Conservation (phyloP, 306 rosid species). For the Quercus cerris region DNA sequence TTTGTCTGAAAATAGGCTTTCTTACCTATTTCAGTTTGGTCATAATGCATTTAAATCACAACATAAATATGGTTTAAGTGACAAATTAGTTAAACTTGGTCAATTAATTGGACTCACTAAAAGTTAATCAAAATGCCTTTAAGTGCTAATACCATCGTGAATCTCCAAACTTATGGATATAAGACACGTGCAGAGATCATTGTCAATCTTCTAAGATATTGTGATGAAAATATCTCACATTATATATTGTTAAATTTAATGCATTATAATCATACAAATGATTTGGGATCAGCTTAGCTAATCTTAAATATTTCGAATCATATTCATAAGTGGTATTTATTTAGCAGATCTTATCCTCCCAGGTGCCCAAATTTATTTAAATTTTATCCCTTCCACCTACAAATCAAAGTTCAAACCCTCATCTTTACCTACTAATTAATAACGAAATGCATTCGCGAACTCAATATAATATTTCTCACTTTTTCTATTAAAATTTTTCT, state of each 20-base stretch:
- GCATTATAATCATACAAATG: constrained; percentile 4
- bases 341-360: constrained; percentile 34
- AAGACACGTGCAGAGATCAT: neutral
- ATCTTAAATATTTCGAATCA: constrained; percentile 20
- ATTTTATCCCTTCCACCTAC: constrained; percentile 32
- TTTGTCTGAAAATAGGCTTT: too few species aligned
- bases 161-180: neutral
- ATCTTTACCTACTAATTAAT: constrained; percentile 14
- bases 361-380: constrained; percentile 26
- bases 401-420: constrained; percentile 20
- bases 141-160: too few species aligned
- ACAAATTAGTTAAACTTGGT: too few species aligned
- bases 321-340: constrained; percentile 9
- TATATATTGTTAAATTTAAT: neutral
- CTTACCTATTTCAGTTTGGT: too few species aligned
- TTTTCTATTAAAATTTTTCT: constrained; percentile 4
- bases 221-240: neutral
- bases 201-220: neutral
- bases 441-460: constrained; percentile 15
- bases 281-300: constrained; percentile 13
- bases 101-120: too few species aligned
- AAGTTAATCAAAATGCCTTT: too few species aligned
- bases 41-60: too few species aligned
- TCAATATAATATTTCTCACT: neutral
- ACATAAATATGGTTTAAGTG: too few species aligned